These are phyloP conservation scores for Quercus dentata DNA, from an alignment of 306 rosid species.

Conservation along the genomic window DNA sequence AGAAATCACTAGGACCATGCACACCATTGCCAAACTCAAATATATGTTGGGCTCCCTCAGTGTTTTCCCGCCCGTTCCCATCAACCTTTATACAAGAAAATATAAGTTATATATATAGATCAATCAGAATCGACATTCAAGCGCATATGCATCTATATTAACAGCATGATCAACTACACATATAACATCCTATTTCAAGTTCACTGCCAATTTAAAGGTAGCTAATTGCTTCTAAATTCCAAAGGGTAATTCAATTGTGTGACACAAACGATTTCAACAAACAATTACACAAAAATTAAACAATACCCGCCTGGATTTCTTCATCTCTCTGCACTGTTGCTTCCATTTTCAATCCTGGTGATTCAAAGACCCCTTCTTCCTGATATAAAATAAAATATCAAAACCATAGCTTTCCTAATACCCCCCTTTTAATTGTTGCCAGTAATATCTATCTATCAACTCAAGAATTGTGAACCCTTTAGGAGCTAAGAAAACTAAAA, in stretches of 20 bases:
- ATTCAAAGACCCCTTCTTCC: constrained; percentile 32
- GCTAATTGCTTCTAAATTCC: background rate
- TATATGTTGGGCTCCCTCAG: constrained; percentile 15
- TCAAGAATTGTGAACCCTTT: background rate
- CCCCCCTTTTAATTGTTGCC: background rate
- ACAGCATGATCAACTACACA: background rate
- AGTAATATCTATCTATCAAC: no score
- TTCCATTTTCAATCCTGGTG: constrained; percentile 17
- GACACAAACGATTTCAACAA: constrained; percentile 9
- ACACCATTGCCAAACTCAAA: constrained; percentile 28
- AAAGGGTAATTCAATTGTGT: background rate
- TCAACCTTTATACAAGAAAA: constrained; percentile 41
- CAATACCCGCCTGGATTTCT: constrained; percentile 39
- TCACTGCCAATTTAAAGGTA: background rate
- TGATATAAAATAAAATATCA: constrained; percentile 5
- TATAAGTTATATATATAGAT: constrained; percentile 12
- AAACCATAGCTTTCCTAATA: constrained; percentile 10
- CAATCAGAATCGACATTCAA: background rate
- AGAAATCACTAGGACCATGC: constrained; percentile 26
- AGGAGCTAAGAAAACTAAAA: constrained; percentile 1
- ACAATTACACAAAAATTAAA: constrained; percentile 21
- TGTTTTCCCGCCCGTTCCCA: constrained; percentile 26
- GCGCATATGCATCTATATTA: background rate
- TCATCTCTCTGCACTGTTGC: background rate
- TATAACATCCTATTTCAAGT: background rate